Base-by-base conservation (phyloP, 805 yeast genomes). In the Wickerhamomyces alni region DNA sequence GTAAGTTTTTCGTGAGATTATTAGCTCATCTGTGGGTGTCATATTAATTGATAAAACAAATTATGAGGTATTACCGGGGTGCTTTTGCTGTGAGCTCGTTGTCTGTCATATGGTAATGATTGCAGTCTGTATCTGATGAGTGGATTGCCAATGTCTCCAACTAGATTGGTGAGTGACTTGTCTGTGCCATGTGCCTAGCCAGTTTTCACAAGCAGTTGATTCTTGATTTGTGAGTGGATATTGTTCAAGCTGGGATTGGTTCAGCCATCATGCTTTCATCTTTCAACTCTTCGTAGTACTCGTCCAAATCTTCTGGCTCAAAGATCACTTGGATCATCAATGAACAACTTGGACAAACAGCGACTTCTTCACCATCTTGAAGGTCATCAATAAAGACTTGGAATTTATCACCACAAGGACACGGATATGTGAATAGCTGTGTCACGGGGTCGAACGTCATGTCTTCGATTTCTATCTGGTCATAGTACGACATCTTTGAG, bases 341-440 rank as follows among this genome's bases (percentile, higher is more conserved):
- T 17, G 95, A 85, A 63, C 99, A 93, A 40, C 94, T 82, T 22
- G 99, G 99, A 62, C 99, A 93, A 15, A 91, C 94, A 0, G 99
- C 99, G 24, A 87, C 79, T 44, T 87, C 88, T 52, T 87, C 94
- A 8, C 97, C 99, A 51, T 88, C 96, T 45, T 70, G 68, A 60
- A 93, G 69, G 57, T 93, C 99, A 51, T 83, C 93, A 37, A 88
- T 69, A 24, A 77, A 69, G 21, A 93, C 85, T 56, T 91, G 95
- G 63, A 93, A 93, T 55, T 80, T 72, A 61, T 93, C 99, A 9
- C 99, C 99, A 62, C 99, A 93, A 1, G 99, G 99, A 69, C 99
- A 93, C 4, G 99, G 99, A 54, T 89, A 91, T 37, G 87, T 83
- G 63, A 89, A 87, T 19, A 87, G 63, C 59, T 84, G 88, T 12